Percentiles rank a stretch among this genome's conserved stretches.
Evolutionary conservation across 1,284 basidiomycete species (phyloP).

Genomic region (Puccinia brachypodii): DNA sequence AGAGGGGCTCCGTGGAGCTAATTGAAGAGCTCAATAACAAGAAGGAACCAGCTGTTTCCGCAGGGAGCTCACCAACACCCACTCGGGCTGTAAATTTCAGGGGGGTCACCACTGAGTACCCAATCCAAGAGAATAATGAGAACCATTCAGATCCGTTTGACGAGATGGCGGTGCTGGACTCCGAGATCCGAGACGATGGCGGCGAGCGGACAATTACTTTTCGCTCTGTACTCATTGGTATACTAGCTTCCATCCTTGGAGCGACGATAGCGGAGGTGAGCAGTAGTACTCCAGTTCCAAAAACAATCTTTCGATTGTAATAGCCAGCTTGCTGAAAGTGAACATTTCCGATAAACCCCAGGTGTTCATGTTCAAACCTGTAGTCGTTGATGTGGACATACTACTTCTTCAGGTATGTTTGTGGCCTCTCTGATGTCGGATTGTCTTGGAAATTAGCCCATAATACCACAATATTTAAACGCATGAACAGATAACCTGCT

Average conservation of each 20-base stretch:
- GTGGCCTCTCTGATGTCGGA: not conserved
- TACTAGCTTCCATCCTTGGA: slow-evolving; percentile 18
- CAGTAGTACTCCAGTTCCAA: not conserved
- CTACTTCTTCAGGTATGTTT: slow-evolving; percentile 30
- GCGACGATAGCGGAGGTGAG: slow-evolving; percentile 35
- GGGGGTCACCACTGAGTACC: too few species aligned
- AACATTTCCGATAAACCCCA: not conserved
- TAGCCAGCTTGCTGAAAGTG: not conserved
- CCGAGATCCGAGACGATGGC: slow-evolving; percentile 25
- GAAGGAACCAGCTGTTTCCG: not conserved
- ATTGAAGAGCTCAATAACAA: not conserved
- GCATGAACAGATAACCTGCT: slow-evolving; percentile 8
- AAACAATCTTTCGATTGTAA: not conserved
- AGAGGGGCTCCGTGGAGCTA: not conserved
- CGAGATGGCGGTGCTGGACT: slow-evolving; percentile 25
- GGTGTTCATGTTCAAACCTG: slow-evolving; percentile 43
- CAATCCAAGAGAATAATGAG: too few species aligned
- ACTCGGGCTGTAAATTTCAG: not conserved
- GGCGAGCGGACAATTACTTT: slow-evolving; percentile 9
- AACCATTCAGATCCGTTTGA: slow-evolving; percentile 36
- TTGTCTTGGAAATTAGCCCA: not conserved
- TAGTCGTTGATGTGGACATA: not conserved
- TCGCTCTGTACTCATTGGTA: slow-evolving; percentile 16
- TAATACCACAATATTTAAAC: too few species aligned
- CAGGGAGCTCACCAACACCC: not conserved